Evolutionary conservation across 2,329 filamentous ascomycete species (phyloP).

Genomic region (Hypomyces perniciosus): DNA sequence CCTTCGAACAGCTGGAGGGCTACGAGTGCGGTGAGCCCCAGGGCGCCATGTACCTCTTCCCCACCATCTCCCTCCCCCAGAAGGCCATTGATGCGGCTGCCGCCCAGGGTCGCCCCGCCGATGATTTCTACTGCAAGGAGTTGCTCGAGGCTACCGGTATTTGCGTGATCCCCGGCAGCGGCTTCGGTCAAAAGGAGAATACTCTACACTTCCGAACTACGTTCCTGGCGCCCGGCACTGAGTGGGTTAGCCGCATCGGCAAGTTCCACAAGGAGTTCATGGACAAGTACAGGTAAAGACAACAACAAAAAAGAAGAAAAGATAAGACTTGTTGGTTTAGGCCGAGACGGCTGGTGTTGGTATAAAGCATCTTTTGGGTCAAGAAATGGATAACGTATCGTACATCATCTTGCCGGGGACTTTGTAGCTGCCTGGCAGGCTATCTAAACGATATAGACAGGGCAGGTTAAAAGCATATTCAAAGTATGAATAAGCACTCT

Average conservation of each 20-base stretch:
- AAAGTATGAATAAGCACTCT: too few species aligned
- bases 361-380: background rate
- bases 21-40: slow-evolving; percentile 85
- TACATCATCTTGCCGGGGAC: too few species aligned
- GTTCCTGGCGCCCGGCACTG: slow-evolving; percentile 91
- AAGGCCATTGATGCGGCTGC: slow-evolving; percentile 73
- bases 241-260: slow-evolving; percentile 82
- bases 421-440: too few species aligned
- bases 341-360: too few species aligned
- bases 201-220: slow-evolving; percentile 94
- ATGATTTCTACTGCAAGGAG: slow-evolving; percentile 91
- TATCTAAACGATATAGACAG: too few species aligned
- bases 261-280: slow-evolving; percentile 92
- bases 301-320: slow-evolving; percentile 1
- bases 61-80: slow-evolving; percentile 72
- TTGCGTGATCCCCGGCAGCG: slow-evolving; percentile 85
- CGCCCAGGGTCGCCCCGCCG: slow-evolving; percentile 66
- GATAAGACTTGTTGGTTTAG: background rate
- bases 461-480: too few species aligned
- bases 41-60: slow-evolving; percentile 99
- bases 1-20: slow-evolving; percentile 92
- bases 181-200: slow-evolving; percentile 89
- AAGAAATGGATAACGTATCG: too few species aligned
- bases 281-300: slow-evolving; percentile 59
- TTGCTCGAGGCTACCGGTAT: slow-evolving; percentile 91